Evolutionary conservation across 2,329 filamentous ascomycete species (phyloP), one percentile per base, ranked within the genome.

Genomic region (Diaporthe australafricana): DNA sequence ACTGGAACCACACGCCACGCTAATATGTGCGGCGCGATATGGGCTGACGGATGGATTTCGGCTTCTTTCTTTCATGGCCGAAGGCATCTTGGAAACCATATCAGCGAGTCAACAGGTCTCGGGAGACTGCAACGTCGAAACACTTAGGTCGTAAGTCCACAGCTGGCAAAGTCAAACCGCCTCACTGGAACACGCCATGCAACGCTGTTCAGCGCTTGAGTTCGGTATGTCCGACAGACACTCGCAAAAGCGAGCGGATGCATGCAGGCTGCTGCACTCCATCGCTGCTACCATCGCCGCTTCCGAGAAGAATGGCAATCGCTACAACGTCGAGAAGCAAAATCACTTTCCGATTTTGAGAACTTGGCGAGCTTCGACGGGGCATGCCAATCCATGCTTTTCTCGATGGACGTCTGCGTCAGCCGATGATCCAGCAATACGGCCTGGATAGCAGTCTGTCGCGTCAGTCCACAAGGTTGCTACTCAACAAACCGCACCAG

Each of bases 161-260:
- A 69, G n/a, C 45, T 50, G 22, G 53, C 53, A 69, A 48, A 48
- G 52, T 53, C 40, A 57, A 50, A 57, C 53, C 53, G 45, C 30
- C 42, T 40, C 66, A 40, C 17, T 38, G 40, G 53, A 69, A 30
- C n/a, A n/a, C 40, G n/a, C 50, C 22, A 65, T 62, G 56, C 38
- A 30, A 45, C 60, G 30, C 30, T 32, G 9, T 50, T 65, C 27
- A 32, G 40, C 42, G 57, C 42, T 62, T 63, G 60, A 4, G 42
- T 48, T 63, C 60, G 60, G 60, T 27, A 35, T 50, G 30, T 14
- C 60, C 60, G 60, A 50, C 30, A n/a, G 45, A 11, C 14, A 25
- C 30, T 30, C 45, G 42, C n/a, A 38, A 27, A 65, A 35, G 42
- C 30, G 14, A 30, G n/a, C 42, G 45, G 45, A 65, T 65, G 60